phyloP scores from a whole-genome alignment of 148 eudicot species.

The Vaccinium macrocarpon region DNA sequence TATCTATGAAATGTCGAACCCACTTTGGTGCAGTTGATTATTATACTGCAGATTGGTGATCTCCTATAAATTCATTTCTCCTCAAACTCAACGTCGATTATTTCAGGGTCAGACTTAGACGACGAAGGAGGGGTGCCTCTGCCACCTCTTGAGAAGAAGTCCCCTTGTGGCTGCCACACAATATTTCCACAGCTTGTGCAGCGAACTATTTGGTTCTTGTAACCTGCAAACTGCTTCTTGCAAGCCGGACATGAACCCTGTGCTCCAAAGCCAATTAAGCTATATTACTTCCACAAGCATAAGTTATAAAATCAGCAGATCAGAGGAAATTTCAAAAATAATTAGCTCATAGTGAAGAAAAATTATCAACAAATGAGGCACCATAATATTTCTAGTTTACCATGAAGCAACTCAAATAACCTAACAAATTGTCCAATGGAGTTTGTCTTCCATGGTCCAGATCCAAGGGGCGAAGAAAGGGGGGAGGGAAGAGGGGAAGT shows the following conservation, averaged over 20 bases:
- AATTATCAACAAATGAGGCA: neutral
- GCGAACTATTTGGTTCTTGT: constrained; percentile 65
- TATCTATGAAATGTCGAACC: neutral
- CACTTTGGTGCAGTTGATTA: neutral
- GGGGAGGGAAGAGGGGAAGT: neutral
- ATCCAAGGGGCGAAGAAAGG: neutral
- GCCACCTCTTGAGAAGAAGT: constrained; percentile 54
- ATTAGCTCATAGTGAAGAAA: neutral
- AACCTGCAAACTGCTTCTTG: constrained; percentile 70
- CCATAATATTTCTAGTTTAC: neutral
- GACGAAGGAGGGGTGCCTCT: constrained; percentile 33
- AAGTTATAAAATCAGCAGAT: neutral
- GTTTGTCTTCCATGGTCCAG: neutral
- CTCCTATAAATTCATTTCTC: constrained; percentile 45
- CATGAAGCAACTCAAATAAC: neutral
- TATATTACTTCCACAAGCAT: neutral
- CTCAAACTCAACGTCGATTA: constrained; percentile 87
- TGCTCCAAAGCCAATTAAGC: constrained; percentile 21
- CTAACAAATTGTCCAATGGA: neutral
- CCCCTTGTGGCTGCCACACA: constrained; percentile 88
- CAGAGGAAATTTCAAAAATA: neutral
- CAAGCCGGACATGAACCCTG: constrained; percentile 86
- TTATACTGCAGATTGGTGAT: constrained; percentile 16
- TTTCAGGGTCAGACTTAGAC: constrained; percentile 52
- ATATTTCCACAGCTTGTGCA: constrained; percentile 78